Conservation (phyloP, 1,284 basidiomycete species). For the Cutaneotrichosporon cavernicola region DNA sequence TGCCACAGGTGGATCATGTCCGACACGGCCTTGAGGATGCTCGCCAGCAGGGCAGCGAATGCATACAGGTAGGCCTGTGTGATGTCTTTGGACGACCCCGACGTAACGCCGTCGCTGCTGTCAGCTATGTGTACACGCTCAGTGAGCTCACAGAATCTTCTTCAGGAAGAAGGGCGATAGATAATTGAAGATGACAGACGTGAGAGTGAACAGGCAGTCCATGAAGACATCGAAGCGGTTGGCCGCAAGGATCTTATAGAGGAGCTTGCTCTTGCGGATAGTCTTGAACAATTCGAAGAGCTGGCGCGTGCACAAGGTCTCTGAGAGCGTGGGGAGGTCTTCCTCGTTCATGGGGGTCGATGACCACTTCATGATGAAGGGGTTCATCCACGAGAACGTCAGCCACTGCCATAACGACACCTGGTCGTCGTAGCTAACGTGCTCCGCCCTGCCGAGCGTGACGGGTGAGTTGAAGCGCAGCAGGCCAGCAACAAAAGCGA, state of each 20-base stretch:
- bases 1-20: slow-evolving; percentile 79
- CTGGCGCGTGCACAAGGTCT: slow-evolving; percentile 65
- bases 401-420: slow-evolving; percentile 75
- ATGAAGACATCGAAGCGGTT: slow-evolving; percentile 71
- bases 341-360: slow-evolving; percentile 63
- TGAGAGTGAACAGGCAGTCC: slow-evolving; percentile 65
- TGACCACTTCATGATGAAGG: slow-evolving; percentile 64
- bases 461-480: slow-evolving; percentile 43
- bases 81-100: neutral
- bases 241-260: slow-evolving; percentile 64
- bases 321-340: slow-evolving; percentile 70
- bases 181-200: slow-evolving; percentile 69
- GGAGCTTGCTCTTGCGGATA: slow-evolving; percentile 56
- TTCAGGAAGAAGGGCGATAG: slow-evolving; percentile 52
- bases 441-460: slow-evolving; percentile 31
- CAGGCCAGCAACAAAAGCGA: slow-evolving; percentile 30
- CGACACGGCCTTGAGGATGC: slow-evolving; percentile 60
- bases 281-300: slow-evolving; percentile 61
- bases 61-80: slow-evolving; percentile 67
- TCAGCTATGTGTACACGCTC: neutral
- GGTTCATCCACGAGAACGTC: slow-evolving; percentile 71
- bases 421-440: slow-evolving; percentile 60
- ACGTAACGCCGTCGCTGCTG: slow-evolving; percentile 4
- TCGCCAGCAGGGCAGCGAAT: slow-evolving; percentile 63
- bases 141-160: slow-evolving; percentile 45